Percentiles rank a stretch among this genome's conserved stretches.
Conservation (phyloP, 768 basidiomycete genomes). For the Termitomyces heimii region DNA sequence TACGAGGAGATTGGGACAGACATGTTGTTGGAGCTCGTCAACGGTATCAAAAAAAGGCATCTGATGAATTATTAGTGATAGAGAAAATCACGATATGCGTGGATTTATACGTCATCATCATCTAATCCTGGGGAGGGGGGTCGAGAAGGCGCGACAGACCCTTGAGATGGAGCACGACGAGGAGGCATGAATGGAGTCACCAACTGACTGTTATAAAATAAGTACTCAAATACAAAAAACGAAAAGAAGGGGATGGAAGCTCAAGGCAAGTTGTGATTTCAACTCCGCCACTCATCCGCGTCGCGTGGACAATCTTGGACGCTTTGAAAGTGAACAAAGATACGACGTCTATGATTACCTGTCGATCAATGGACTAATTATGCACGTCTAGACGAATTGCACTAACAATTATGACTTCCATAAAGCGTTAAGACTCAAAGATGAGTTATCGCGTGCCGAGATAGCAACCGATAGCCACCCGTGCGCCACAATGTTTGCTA, state of each 20-base stretch:
- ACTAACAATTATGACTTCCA: no score
- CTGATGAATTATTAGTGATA: conserved; percentile 24
- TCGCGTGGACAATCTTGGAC: neutral
- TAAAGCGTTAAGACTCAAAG: no score
- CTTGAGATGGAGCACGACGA: conserved; percentile 45
- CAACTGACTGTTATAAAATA: neutral
- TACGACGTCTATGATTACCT: neutral
- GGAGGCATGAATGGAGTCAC: conserved; percentile 28
- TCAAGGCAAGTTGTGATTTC: neutral
- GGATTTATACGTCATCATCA: conserved; percentile 30
- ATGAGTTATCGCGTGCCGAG: neutral
- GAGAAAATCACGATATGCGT: neutral
- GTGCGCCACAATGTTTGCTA: neutral
- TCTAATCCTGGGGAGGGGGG: conserved; percentile 36
- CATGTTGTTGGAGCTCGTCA: conserved; percentile 84
- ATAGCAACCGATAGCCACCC: neutral
- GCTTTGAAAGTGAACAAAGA: neutral
- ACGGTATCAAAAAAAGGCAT: conserved; percentile 66
- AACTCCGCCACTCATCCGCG: neutral
- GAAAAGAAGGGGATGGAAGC: neutral
- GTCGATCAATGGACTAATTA: no score
- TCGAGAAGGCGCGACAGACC: conserved; percentile 41
- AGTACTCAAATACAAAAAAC: neutral
- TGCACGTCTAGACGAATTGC: neutral
- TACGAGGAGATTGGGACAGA: conserved; percentile 16